phyloP scores from a whole-genome alignment of 495 filamentous ascomycete genomes.

The Amniculicola lignicola region DNA sequence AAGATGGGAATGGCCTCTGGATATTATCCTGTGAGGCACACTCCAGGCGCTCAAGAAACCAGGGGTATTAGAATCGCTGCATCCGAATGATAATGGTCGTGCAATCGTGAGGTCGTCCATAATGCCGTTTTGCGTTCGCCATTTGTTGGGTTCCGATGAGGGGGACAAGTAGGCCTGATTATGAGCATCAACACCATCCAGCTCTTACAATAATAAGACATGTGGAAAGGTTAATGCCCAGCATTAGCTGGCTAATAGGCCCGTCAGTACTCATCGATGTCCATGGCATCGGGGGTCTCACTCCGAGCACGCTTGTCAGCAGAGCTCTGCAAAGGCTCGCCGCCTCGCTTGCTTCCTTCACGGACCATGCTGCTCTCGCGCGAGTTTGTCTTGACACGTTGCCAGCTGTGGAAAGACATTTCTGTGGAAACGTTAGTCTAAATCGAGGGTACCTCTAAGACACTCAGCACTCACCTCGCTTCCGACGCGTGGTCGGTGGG shows the following conservation, averaged over 20 bases:
- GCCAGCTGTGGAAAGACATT: constrained; percentile 24
- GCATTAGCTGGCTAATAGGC: constrained; percentile 1
- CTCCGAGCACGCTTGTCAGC: constrained; percentile 10
- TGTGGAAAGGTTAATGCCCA: too few species aligned
- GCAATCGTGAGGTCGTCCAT: constrained; percentile 8
- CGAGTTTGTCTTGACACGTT: constrained; percentile 16
- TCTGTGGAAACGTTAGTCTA: constrained; percentile 3
- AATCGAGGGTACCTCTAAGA: not conserved
- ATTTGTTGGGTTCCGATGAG: too few species aligned
- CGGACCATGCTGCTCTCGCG: not conserved
- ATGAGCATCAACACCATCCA: too few species aligned
- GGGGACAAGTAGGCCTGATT: too few species aligned
- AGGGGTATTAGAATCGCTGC: constrained; percentile 11
- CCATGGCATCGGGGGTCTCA: constrained; percentile 17
- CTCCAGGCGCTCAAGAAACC: not conserved
- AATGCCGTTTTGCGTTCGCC: too few species aligned
- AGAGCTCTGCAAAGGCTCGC: constrained; percentile 8
- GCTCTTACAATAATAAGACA: too few species aligned
- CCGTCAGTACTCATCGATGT: constrained; percentile 11
- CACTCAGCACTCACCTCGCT: constrained; percentile 1
- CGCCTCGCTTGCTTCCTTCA: constrained; percentile 18
- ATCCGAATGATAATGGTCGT: constrained; percentile 3
- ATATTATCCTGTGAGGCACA: not conserved
- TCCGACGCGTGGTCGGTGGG: constrained; percentile 25
- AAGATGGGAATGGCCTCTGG: too few species aligned